Evolutionary conservation across 2,329 filamentous ascomycete genomes (phyloP), one percentile per base, ranked within the genome.

Genomic region (Clonostachys sp.): DNA sequence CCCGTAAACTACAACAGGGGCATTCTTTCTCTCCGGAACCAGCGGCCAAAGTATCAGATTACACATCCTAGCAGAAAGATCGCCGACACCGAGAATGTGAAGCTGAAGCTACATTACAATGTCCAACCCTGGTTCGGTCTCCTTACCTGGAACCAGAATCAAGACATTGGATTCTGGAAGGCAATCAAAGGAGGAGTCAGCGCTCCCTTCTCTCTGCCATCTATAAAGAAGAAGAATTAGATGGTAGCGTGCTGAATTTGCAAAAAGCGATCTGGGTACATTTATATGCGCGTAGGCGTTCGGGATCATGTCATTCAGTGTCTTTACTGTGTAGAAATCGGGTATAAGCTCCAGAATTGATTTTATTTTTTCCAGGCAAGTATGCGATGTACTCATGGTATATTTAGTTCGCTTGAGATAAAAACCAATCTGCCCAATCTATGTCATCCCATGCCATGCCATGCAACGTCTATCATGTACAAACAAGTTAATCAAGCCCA

Each of bases 41-140:
- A 96, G 66, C 87, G 86, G 62, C 88, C 91, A 4, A 99, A 99
- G 70, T 99, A 99, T 75, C 91, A 96, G 64, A 94, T 99, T 69
- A 95, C 91, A 5, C 91, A 96, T 65, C 88, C 92, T 12, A 80
- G 79, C 12, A 88, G 91, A 51, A 84, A 84, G 65, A 77, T 97
- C 55, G 87, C 89, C 42, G 78, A 86, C 60, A 75, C 83, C 44
- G 73, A 78, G 45, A 84, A 94, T 63, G 89, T 92, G 48, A 84
- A 81, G 33, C 73, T 99, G 52, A 83, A 85, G 58, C 73, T 97
- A 46, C 86, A 94, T 62, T 99, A 95, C 83, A 97, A 97, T 70
- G 87, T 97, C 50, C 94, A 99, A 75, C 94, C 94, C 34, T 97
- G 92, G 89, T 90, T 99, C 12, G 94, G 94, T 13, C 70, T 86